phyloP scores from a whole-genome alignment of 257 asterid species.

The Cinchona pubescens region DNA sequence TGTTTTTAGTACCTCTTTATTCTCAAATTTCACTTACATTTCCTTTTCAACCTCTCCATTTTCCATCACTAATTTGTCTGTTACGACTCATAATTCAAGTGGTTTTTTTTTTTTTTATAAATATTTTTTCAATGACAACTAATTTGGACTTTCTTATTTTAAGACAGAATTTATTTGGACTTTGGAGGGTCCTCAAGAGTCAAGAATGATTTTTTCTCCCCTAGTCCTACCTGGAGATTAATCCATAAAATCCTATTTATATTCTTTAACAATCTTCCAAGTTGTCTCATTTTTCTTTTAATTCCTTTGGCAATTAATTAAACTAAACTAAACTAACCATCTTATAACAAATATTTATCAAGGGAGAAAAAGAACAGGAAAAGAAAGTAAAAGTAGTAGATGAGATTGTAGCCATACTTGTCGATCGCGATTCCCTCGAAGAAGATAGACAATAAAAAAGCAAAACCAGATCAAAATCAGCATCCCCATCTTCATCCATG shows the following conservation, averaged over 20 bases:
- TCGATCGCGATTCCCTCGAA: slow-evolving; percentile 81
- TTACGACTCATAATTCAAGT: neutral
- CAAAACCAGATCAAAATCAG: slow-evolving; percentile 63
- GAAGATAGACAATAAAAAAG: slow-evolving; percentile 56
- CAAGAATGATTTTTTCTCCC: neutral
- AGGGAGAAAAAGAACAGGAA: too few species aligned
- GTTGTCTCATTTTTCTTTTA: neutral
- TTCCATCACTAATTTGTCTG: neutral
- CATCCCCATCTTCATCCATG: slow-evolving; percentile 62
- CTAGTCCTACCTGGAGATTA: neutral
- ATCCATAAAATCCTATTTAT: neutral
- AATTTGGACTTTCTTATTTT: slow-evolving; percentile 1
- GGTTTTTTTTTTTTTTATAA: too few species aligned
- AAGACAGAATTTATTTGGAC: neutral
- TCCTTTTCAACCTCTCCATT: neutral
- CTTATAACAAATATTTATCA: neutral
- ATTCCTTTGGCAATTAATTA: neutral
- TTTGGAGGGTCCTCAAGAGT: neutral
- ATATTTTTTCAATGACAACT: neutral
- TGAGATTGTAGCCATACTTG: slow-evolving; percentile 40
- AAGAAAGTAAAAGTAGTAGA: neutral
- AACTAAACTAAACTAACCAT: neutral
- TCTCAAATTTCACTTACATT: neutral
- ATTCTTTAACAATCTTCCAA: neutral
- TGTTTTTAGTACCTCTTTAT: neutral